These are phyloP conservation scores for Colletotrichum salicis DNA, from an alignment of 2,329 filamentous ascomycete genomes.

Conservation along the genomic window DNA sequence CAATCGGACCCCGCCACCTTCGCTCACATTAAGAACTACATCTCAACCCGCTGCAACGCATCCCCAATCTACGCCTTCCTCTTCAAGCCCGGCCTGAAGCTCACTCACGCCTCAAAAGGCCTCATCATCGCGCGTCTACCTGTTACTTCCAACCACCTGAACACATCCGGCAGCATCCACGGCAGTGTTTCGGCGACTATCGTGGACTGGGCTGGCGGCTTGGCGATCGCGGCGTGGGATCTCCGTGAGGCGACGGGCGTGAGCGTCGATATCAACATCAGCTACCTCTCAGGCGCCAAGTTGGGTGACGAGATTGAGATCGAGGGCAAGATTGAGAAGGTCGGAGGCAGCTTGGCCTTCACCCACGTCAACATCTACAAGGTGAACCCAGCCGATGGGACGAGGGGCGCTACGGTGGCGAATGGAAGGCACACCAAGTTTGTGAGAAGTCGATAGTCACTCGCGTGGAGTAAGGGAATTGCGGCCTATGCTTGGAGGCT, in stretches of 20 bases:
- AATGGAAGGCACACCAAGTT: conserved; percentile 37
- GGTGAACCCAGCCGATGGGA: conserved; percentile 24
- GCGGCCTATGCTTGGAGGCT: background rate
- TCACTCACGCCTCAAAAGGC: conserved; percentile 39
- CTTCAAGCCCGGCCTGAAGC: conserved; percentile 33
- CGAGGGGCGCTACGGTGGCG: conserved; percentile 29
- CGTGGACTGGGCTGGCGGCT: conserved; percentile 78
- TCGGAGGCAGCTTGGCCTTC: conserved; percentile 75
- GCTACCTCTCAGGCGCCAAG: conserved; percentile 72
- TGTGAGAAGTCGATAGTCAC: conserved; percentile 27
- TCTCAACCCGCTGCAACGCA: conserved; percentile 37
- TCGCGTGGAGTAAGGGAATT: background rate
- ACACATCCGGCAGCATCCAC: conserved; percentile 68
- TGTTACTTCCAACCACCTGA: conserved; percentile 37
- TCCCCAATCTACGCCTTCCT: conserved; percentile 40
- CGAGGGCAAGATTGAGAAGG: conserved; percentile 71
- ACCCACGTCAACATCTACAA: conserved; percentile 36
- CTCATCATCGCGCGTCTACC: conserved; percentile 37
- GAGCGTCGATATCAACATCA: conserved; percentile 79
- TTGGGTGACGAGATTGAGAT: conserved; percentile 76
- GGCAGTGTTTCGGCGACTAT: conserved; percentile 78
- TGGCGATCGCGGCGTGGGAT: conserved; percentile 76
- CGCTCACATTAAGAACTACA: conserved; percentile 38
- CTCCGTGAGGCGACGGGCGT: conserved; percentile 72
- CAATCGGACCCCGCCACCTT: conserved; percentile 36